Evolutionary conservation across 2,329 filamentous ascomycete genomes (phyloP).

Genomic region (Alternaria incomplexa): DNA sequence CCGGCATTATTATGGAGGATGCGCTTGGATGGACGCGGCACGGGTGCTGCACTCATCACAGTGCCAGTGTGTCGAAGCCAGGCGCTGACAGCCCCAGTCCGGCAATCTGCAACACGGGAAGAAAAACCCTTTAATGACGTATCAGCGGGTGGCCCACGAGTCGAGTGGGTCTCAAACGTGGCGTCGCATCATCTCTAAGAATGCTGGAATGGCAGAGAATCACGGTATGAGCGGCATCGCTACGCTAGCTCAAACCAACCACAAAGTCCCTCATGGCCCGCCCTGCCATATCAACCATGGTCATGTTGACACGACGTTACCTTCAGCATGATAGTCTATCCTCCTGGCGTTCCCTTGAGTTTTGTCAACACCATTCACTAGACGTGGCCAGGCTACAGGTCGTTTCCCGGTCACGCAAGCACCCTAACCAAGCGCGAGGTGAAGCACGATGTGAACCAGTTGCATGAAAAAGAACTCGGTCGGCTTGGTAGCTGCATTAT

Average conservation of each 20-base stretch:
- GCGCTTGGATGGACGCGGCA: conserved; percentile 18
- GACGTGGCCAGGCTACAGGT: conserved; percentile 7
- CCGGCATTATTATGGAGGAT: conserved; percentile 4
- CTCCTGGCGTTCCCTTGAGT: background rate
- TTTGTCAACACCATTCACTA: conserved; percentile 1
- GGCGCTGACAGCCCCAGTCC: conserved; percentile 40
- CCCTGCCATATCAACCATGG: conserved; percentile 20
- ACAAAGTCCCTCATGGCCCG: conserved; percentile 9
- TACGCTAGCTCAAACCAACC: conserved; percentile 11
- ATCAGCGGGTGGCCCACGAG: conserved; percentile 40
- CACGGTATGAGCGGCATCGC: conserved; percentile 32
- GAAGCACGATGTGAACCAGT: conserved; percentile 20
- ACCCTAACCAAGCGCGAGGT: conserved; percentile 11
- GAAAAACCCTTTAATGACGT: conserved; percentile 44
- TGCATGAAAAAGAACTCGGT: conserved; percentile 20
- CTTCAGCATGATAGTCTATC: background rate
- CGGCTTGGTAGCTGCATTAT: conserved; percentile 22
- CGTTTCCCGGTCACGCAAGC: conserved; percentile 10
- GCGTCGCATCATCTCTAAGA: conserved; percentile 37
- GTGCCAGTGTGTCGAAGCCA: conserved; percentile 15
- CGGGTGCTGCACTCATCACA: conserved; percentile 5
- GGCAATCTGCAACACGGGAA: conserved; percentile 45
- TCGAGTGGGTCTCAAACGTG: conserved; percentile 46
- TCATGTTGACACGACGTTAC: conserved; percentile 14
- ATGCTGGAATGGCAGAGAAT: conserved; percentile 26